These are phyloP conservation scores for Gossypium schwendimanii DNA, from an alignment of 441 rosid species.

Conservation along the genomic window DNA sequence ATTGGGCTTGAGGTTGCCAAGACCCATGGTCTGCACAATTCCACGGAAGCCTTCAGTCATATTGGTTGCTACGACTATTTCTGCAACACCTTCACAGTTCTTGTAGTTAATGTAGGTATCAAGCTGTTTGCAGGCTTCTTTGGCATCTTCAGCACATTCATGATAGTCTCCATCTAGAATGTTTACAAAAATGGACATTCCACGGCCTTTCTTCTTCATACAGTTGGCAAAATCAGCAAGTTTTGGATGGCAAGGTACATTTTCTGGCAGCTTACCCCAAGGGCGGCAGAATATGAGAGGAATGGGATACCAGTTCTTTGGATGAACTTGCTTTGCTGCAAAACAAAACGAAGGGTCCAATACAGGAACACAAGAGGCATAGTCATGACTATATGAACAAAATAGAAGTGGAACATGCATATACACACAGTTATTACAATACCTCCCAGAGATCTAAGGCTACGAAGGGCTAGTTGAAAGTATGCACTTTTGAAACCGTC, in stretches of 20 bases:
- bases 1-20: constrained; percentile 95
- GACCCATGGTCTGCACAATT: constrained; percentile 96
- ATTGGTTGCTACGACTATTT: constrained; percentile 90
- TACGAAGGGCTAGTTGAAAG: constrained; percentile 96
- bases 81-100: constrained; percentile 97
- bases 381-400: background rate
- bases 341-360: constrained; percentile 5
- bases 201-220: constrained; percentile 99
- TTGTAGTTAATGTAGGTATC: constrained; percentile 85
- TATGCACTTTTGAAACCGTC: constrained; percentile 99
- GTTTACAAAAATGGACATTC: constrained; percentile 79
- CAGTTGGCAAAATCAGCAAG: constrained; percentile 98
- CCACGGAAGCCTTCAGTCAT: constrained; percentile 98
- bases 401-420: constrained; percentile 4
- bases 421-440: background rate
- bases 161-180: constrained; percentile 91
- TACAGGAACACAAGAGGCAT: background rate
- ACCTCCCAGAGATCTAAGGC: constrained; percentile 99
- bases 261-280: constrained; percentile 97
- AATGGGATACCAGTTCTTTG: constrained; percentile 98
- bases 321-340: constrained; percentile 98
- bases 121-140: constrained; percentile 80
- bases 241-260: constrained; percentile 97
- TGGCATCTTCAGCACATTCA: constrained; percentile 94
- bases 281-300: constrained; percentile 97